Evolutionary conservation across 1,284 basidiomycete genomes (phyloP), one percentile per base, ranked within the genome.

Genomic region (Pseudozyma sp.): DNA sequence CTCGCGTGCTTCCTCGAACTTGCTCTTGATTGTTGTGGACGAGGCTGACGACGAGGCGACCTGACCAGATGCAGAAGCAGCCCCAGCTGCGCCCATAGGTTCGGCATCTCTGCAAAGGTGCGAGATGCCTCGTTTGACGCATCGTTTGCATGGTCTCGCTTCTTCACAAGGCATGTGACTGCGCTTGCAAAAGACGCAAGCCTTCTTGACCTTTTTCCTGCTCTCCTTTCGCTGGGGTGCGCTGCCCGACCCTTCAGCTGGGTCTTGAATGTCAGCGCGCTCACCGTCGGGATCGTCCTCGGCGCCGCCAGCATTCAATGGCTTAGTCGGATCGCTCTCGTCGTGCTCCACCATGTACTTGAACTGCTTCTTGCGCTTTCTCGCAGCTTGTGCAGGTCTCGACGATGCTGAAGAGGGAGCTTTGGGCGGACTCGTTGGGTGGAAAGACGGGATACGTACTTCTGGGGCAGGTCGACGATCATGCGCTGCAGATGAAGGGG

Each of bases 111-210:
- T 54, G 49, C 75, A 77, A 5, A 73, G 62, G 38, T 74, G 59
- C 40, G 75, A 58, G 40, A 77, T 77, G 50, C 75, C 75, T 9
- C 75, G 66, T 38, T 74, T 77, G 50, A 74, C 59, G 39, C 74
- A 73, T 13, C 61, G 64, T 35, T 64, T 68, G 65, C 70, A 71
- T 1, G 69, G 69, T 25, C 69, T 42, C 1, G 69, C 69, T 49
- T 71, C 69, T 55, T 71, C 69, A 39, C 69, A 71, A 4, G 64
- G 70, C 73, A 77, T 77, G 59, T 77, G 75, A 47, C 70, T 74
- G 39, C 75, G 75, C 52, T 77, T 73, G 67, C 75, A 77, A 43
- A 70, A 77, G 39, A 77, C 40, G 44, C 75, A 77, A 14, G 75
- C 75, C 49, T 72, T 73, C 43, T 77, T 77, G 47, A 77, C 75